A percentile compares a stretch with the other conserved stretches of the same genome.
These are phyloP conservation scores for Tricholoma furcatifolium DNA, from an alignment of 768 basidiomycete species.

Conservation along the genomic window DNA sequence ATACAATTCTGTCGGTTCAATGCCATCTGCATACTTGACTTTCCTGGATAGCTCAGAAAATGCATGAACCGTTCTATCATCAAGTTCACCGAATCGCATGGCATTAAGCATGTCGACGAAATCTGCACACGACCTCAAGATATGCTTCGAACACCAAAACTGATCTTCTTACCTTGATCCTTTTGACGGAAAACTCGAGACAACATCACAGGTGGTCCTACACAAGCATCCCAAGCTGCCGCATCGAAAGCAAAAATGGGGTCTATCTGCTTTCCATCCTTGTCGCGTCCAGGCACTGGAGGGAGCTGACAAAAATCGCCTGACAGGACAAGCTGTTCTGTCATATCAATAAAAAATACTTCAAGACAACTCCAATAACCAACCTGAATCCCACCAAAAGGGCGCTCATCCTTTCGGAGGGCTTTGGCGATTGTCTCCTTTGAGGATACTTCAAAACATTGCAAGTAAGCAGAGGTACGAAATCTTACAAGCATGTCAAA, in stretches of 20 bases:
- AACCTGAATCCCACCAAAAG: constrained; percentile 90
- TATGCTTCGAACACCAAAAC: background rate
- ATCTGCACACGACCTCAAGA: constrained; percentile 24
- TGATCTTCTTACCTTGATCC: constrained; percentile 55
- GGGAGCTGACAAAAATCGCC: constrained; percentile 94
- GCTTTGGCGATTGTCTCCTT: constrained; percentile 64
- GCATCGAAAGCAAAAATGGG: constrained; percentile 81
- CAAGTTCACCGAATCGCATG: constrained; percentile 76
- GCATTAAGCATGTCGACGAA: constrained; percentile 88
- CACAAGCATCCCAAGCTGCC: constrained; percentile 63
- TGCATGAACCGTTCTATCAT: constrained; percentile 35
- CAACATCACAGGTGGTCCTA: constrained; percentile 54
- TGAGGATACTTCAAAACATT: constrained; percentile 22
- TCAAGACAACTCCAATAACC: background rate
- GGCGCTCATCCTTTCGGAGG: constrained; percentile 48
- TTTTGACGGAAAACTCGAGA: constrained; percentile 86
- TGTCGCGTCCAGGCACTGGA: constrained; percentile 60
- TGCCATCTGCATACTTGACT: constrained; percentile 65
- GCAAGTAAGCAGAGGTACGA: background rate
- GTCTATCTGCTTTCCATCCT: constrained; percentile 45
- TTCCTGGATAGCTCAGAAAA: constrained; percentile 59
- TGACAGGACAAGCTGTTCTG: constrained; percentile 68
- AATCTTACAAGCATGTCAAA: constrained; percentile 76
- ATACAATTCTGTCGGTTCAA: constrained; percentile 82
- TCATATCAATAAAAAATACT: background rate